Percentiles rank a stretch among this genome's conserved stretches.
Evolutionary conservation across 305 asterid species (phyloP).

Genomic region (Fraxinus dipetala): DNA sequence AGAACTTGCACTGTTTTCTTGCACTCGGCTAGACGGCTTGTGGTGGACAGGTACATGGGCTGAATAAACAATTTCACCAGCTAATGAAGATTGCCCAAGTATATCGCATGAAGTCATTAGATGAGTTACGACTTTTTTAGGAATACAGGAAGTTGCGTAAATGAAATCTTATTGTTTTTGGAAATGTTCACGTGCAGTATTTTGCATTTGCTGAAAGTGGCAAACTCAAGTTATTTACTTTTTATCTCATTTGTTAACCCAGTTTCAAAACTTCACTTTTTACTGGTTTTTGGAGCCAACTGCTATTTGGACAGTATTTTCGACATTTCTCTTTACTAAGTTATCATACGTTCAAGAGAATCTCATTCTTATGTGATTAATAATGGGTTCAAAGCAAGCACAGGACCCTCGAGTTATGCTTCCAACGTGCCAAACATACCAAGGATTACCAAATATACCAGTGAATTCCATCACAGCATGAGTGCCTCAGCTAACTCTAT

Average conservation of each 20-base stretch:
- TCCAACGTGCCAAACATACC: not conserved
- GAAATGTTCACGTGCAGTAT: not conserved
- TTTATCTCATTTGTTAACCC: not conserved
- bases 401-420: not conserved
- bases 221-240: not conserved
- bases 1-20: not conserved
- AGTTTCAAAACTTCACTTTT: not conserved
- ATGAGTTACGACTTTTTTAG: not conserved
- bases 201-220: not conserved
- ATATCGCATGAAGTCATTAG: not conserved
- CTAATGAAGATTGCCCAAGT: not conserved
- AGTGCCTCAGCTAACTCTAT: not conserved
- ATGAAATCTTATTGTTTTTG: not conserved
- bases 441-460: not conserved
- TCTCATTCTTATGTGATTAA: not conserved
- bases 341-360: not conserved
- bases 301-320: not conserved
- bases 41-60: not conserved
- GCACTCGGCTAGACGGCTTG: not conserved
- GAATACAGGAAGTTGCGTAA: not conserved
- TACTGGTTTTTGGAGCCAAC: not conserved
- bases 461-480: not conserved
- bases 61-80: not conserved
- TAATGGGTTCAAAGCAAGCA: not conserved
- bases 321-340: not conserved